Conservation (phyloP, 257 asterid species). For the Oldenlandia corymbosa region DNA sequence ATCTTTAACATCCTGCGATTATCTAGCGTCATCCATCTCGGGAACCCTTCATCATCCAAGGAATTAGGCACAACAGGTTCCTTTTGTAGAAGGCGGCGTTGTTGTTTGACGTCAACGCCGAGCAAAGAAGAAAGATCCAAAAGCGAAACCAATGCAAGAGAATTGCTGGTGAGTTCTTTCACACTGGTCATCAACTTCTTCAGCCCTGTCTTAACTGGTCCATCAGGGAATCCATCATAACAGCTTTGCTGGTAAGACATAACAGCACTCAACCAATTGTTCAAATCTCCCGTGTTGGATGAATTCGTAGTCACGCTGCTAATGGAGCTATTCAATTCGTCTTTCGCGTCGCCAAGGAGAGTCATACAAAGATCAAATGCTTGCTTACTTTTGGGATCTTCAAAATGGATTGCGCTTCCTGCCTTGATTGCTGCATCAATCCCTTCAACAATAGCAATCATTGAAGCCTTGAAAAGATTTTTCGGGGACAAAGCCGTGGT, state of each 20-base stretch:
- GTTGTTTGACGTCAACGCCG: slow-evolving; percentile 12
- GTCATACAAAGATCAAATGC: slow-evolving; percentile 57
- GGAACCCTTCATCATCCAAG: slow-evolving; percentile 22
- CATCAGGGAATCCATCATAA: slow-evolving; percentile 70
- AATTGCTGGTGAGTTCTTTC: slow-evolving; percentile 62
- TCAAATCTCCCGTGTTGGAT: slow-evolving; percentile 34
- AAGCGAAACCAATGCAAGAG: slow-evolving; percentile 52
- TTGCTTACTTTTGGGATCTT: slow-evolving; percentile 40
- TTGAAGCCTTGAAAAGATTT: slow-evolving; percentile 48
- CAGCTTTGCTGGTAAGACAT: slow-evolving; percentile 76
- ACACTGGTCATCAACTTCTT: slow-evolving; percentile 30
- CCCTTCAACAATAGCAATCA: slow-evolving; percentile 39
- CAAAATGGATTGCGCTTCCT: slow-evolving; percentile 30
- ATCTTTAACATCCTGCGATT: slow-evolving; percentile 48
- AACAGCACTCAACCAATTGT: slow-evolving; percentile 81
- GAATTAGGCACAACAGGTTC: background rate
- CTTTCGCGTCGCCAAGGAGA: slow-evolving; percentile 55
- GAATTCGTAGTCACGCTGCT: slow-evolving; percentile 28
- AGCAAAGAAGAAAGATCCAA: slow-evolving; percentile 28
- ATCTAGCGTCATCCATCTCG: slow-evolving; percentile 49
- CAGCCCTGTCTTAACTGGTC: slow-evolving; percentile 35
- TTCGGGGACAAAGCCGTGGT: slow-evolving; percentile 24
- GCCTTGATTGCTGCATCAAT: slow-evolving; percentile 33
- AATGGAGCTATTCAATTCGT: slow-evolving; percentile 53
- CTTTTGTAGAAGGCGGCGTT: slow-evolving; percentile 31